These are phyloP conservation scores for Moniliophthora roreri DNA, from an alignment of 1,284 basidiomycete genomes.

Conservation along the genomic window DNA sequence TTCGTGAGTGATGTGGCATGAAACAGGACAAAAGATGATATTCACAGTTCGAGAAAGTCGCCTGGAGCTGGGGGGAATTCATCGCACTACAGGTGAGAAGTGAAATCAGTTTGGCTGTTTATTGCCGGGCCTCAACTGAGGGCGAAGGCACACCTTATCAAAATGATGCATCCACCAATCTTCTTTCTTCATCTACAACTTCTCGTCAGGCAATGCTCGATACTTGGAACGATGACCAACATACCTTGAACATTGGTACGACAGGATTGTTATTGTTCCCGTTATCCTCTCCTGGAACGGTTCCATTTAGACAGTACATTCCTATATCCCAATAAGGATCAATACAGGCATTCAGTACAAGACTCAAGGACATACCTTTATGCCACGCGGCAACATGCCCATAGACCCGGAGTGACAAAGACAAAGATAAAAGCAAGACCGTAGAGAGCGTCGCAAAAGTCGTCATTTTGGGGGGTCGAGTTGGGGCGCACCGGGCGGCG, in stretches of 20 bases:
- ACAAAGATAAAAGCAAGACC: too few species aligned
- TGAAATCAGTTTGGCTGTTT: not conserved
- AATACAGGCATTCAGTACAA: not conserved
- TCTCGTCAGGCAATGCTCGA: too few species aligned
- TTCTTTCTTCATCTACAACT: constrained; percentile 26
- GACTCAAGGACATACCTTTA: constrained; percentile 19
- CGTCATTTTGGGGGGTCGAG: too few species aligned
- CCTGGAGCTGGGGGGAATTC: constrained; percentile 42
- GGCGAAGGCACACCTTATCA: constrained; percentile 30
- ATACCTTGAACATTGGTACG: constrained; percentile 33
- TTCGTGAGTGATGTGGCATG: not conserved
- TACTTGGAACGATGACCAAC: too few species aligned
- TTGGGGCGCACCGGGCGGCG: too few species aligned
- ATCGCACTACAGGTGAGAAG: constrained; percentile 33
- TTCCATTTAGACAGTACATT: constrained; percentile 47
- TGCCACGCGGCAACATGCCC: constrained; percentile 42
- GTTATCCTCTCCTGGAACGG: constrained; percentile 29
- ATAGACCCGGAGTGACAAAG: not conserved
- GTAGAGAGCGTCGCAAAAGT: too few species aligned
- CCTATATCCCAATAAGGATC: not conserved
- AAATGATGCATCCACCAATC: constrained; percentile 42
- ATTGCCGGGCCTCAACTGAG: not conserved
- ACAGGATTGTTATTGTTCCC: constrained; percentile 39
- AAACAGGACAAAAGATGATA: constrained; percentile 3
- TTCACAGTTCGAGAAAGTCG: constrained; percentile 45